These are phyloP conservation scores for Chaetomium sp. DNA, from an alignment of 2,329 filamentous ascomycete genomes.

Conservation along the genomic window DNA sequence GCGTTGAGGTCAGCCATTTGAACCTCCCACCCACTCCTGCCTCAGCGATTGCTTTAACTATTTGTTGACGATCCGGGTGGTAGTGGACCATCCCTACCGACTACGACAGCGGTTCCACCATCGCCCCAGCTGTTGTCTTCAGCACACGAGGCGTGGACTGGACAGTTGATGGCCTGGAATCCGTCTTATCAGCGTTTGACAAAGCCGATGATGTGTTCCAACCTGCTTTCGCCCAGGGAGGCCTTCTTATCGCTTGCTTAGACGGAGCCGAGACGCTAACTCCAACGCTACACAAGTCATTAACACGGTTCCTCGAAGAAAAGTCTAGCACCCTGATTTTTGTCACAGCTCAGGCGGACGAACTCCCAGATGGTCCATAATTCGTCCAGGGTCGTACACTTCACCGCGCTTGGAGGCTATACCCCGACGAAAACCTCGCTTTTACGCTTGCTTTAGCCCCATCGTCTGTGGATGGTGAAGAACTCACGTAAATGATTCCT, in stretches of 20 bases:
- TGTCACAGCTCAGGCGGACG: background rate
- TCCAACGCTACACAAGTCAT: background rate
- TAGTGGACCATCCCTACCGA: background rate
- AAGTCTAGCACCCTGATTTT: background rate
- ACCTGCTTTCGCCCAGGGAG: background rate
- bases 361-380: background rate
- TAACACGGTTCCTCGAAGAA: background rate
- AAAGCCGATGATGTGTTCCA: background rate
- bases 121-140: background rate
- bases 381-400: background rate
- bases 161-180: background rate
- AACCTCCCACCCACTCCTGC: background rate
- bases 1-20: background rate
- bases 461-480: background rate
- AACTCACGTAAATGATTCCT: background rate
- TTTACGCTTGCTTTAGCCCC: background rate
- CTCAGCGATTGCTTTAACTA: background rate
- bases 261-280: background rate
- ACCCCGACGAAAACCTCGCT: background rate
- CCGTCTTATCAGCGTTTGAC: background rate
- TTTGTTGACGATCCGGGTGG: background rate
- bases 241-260: background rate
- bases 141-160: background rate
- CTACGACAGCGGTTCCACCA: background rate
- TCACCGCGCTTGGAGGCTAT: background rate